phyloP scores from a whole-genome alignment of 768 basidiomycete genomes.

The Fomitopsis pulvina region DNA sequence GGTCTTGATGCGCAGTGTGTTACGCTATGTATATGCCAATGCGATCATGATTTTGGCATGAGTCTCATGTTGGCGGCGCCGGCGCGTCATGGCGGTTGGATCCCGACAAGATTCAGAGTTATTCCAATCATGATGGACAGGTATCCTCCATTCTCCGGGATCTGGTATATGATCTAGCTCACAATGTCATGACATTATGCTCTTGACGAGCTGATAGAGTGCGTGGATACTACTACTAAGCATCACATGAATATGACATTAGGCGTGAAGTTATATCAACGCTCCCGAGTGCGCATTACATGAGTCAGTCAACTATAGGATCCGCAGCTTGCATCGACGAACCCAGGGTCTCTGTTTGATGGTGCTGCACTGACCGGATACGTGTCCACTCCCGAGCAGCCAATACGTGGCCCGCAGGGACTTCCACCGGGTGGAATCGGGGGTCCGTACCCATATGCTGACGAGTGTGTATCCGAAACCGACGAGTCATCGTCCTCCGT shows the following conservation, averaged over 20 bases:
- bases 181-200: neutral
- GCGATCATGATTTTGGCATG: no score
- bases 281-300: neutral
- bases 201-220: no score
- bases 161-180: neutral
- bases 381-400: neutral
- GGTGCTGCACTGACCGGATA: neutral
- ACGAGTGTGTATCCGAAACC: constrained; percentile 3
- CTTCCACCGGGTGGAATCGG: neutral
- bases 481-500: constrained; percentile 3
- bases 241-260: neutral
- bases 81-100: no score
- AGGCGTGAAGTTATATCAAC: neutral
- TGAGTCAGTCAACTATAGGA: neutral
- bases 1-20: neutral
- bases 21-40: neutral
- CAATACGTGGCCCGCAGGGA: neutral
- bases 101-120: no score
- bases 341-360: neutral
- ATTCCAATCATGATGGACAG: no score
- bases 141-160: neutral
- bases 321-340: neutral
- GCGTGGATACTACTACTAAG: neutral
- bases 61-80: no score
- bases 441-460: neutral